Base-by-base conservation (phyloP, 2,329 filamentous ascomycete species). In the Xylaria arbuscula region DNA sequence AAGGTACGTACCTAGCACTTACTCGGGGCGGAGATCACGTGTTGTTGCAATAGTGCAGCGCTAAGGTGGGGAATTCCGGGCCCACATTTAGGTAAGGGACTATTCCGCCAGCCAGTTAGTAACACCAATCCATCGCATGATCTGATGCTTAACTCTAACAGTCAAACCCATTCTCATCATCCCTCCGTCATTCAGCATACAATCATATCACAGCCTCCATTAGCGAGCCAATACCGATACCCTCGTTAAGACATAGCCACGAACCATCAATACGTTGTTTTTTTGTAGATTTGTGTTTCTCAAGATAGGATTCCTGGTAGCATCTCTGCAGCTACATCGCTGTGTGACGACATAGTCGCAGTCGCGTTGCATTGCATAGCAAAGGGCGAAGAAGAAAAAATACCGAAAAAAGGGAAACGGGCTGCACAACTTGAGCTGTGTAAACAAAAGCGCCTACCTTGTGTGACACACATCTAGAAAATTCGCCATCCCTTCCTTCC, bases 281-380 rank as follows among this genome's bases (percentile, higher is more conserved):
- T n/a, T 22, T 13, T 19, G 32, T 45, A 60, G 34, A 24, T 40
- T 50, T 51, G 19, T 38, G 40, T 50, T 40, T 47, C 34, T n/a
- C 19, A 62, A 34, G 32, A 40, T 45, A 42, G 11, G 36, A 22
- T 50, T 54, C 57, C 17, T 15, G 5, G 57, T 19, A 58, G 13
- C 7, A 54, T 59, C 19, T 48, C 38, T 64, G 51, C 62, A 24
- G 54, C 63, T 70, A 28, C 64, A 53, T 68, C 58, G 64, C 64
- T 62, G 38, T 70, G 70, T 71, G 70, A 71, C 70, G 64, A 71
- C 67, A 71, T 70, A 69, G 62, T 69, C 47, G 60, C 53, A 56
- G 42, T 59, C 22, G 22, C 60, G 51, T 53, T 32, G 54, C 54
- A 62, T 56, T 24, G 22, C 58, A 55, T 38, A 51, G 17, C 4